phyloP scores from a whole-genome alignment of 139 green algal species.

The Volvox africanus region DNA sequence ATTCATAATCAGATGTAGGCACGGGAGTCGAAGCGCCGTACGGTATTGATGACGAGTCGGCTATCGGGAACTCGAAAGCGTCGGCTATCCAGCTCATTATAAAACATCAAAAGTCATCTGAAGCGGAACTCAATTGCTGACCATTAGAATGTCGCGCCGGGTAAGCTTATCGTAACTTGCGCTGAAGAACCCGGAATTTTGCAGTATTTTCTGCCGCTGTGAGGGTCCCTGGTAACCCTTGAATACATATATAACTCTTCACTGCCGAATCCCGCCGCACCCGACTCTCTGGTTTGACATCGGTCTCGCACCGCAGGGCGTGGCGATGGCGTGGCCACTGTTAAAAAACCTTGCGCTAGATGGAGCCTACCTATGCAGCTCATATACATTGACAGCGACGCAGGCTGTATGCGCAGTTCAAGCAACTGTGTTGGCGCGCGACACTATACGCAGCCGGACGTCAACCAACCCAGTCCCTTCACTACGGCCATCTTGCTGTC shows the following conservation, averaged over 20 bases:
- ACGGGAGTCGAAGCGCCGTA: too few relatives aligned
- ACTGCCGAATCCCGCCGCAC: background rate
- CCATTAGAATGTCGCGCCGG: constrained; percentile 6
- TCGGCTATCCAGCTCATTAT: too few relatives aligned
- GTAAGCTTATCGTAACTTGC: background rate
- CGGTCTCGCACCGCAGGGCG: background rate
- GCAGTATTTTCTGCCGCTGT: too few relatives aligned
- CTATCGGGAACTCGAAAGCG: too few relatives aligned
- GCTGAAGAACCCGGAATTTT: background rate
- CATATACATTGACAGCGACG: background rate
- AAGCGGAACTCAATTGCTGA: too few relatives aligned
- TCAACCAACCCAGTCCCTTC: background rate
- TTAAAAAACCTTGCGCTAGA: background rate
- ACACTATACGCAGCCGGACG: background rate
- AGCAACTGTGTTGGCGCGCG: background rate
- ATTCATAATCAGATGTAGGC: too few relatives aligned
- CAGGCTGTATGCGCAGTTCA: background rate
- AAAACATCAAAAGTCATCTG: too few relatives aligned
- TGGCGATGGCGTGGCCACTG: background rate
- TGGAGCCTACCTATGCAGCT: background rate
- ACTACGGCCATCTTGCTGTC: background rate
- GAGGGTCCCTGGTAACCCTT: background rate
- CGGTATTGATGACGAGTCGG: too few relatives aligned
- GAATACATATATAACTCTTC: background rate
- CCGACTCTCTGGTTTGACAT: background rate